Conservation (phyloP, 768 basidiomycete genomes). For the Tremella fuciformis region DNA sequence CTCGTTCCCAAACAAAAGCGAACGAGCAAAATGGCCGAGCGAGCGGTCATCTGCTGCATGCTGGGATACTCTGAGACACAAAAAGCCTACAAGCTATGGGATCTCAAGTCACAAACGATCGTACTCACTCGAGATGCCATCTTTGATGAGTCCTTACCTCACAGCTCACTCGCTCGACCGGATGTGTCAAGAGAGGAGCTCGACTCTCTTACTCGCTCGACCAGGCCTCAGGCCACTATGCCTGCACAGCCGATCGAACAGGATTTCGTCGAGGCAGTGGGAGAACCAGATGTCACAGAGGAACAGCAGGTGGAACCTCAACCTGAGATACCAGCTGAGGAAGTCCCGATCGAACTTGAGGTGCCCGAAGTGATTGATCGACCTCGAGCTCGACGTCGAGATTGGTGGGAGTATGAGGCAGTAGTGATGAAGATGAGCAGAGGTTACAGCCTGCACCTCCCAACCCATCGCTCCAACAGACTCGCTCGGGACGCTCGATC, state of each 20-base stretch:
- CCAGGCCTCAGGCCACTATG: neutral
- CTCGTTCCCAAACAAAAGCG: constrained; percentile 6
- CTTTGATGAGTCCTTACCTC: constrained; percentile 10
- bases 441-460: constrained; percentile 8
- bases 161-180: neutral
- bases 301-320: neutral
- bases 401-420: constrained; percentile 6
- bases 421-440: constrained; percentile 4
- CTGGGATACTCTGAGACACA: constrained; percentile 7
- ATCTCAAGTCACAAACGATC: constrained; percentile 4
- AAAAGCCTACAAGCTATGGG: constrained; percentile 12
- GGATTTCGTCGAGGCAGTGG: constrained; percentile 6
- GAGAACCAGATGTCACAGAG: neutral
- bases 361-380: neutral
- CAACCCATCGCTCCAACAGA: constrained; percentile 3
- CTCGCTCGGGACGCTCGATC: constrained; percentile 3
- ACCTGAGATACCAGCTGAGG: neutral
- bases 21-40: constrained; percentile 3
- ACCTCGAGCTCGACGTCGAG: constrained; percentile 3
- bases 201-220: neutral
- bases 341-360: constrained; percentile 1
- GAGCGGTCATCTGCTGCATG: constrained; percentile 5
- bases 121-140: constrained; percentile 5
- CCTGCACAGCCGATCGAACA: neutral
- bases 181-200: neutral